Percentiles rank a stretch among this genome's conserved stretches.
These are phyloP conservation scores for Crithidia bombi DNA, from an alignment of 208 protist genomes.

Conservation along the genomic window DNA sequence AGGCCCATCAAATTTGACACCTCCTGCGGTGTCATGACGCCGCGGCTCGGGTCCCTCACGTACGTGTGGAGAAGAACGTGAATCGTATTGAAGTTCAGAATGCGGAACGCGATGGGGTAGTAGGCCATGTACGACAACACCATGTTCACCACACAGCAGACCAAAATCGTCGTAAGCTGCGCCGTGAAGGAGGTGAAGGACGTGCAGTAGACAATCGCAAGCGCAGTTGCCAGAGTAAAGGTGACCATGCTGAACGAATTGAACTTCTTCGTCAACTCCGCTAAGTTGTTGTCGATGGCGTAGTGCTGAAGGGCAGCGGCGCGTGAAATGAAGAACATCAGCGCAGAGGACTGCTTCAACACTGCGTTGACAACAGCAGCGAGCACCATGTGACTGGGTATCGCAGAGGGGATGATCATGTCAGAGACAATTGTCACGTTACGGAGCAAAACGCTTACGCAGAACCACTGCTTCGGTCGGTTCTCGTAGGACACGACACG, in stretches of 20 bases:
- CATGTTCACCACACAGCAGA: slow-evolving; percentile 72
- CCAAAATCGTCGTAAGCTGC: slow-evolving; percentile 68
- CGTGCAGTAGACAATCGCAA: slow-evolving; percentile 77
- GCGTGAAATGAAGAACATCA: slow-evolving; percentile 86
- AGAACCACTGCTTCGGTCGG: slow-evolving; percentile 89
- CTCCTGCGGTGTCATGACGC: slow-evolving; percentile 55
- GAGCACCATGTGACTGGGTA: slow-evolving; percentile 67
- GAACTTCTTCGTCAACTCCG: slow-evolving; percentile 89
- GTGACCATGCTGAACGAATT: slow-evolving; percentile 88
- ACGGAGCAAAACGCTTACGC: slow-evolving; percentile 75
- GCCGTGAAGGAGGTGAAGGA: slow-evolving; percentile 63
- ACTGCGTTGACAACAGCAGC: slow-evolving; percentile 67
- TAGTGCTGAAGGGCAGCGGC: slow-evolving; percentile 85
- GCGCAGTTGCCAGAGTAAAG: slow-evolving; percentile 74
- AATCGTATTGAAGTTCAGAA: slow-evolving; percentile 72
- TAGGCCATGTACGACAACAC: slow-evolving; percentile 61
- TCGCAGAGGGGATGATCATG: slow-evolving; percentile 71
- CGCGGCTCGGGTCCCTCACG: slow-evolving; percentile 20
- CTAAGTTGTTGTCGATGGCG: slow-evolving; percentile 75
- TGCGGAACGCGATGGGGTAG: slow-evolving; percentile 71
- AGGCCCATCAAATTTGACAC: slow-evolving; percentile 64
- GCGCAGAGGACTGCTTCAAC: slow-evolving; percentile 77
- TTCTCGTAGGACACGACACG: slow-evolving; percentile 83
- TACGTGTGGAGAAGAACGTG: slow-evolving; percentile 61
- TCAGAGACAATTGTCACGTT: slow-evolving; percentile 79